Conservation (phyloP, 345 rosid species). For the Gynandropsis gynandra region DNA sequence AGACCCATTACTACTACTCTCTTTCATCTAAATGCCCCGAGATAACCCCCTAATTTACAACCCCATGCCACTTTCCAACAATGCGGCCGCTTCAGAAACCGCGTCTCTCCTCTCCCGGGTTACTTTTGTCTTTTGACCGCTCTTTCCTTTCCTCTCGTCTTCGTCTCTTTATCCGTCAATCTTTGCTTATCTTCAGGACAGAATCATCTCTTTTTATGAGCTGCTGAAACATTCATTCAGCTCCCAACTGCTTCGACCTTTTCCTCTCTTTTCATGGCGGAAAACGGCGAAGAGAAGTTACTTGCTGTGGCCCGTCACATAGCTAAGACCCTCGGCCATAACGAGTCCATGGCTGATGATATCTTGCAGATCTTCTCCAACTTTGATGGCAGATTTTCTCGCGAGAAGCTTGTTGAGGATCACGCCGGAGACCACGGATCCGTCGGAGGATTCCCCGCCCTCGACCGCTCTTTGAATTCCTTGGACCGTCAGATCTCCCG, state of each 20-base stretch:
- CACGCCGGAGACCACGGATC: conserved; percentile 37
- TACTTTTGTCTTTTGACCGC: conserved; percentile 18
- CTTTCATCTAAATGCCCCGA: too few relatives aligned
- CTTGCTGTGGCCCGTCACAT: conserved; percentile 88
- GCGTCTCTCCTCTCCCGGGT: conserved; percentile 14
- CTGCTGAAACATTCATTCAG: not conserved
- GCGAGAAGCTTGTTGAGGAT: conserved; percentile 53
- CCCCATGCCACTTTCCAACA: conserved; percentile 22
- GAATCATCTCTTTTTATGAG: conserved; percentile 4
- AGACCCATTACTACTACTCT: too few relatives aligned
- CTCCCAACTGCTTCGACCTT: conserved; percentile 14
- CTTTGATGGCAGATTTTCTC: conserved; percentile 83
- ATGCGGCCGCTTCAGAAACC: conserved; percentile 29
- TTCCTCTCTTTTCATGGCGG: conserved; percentile 27
- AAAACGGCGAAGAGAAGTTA: conserved; percentile 88
- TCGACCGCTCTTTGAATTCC: conserved; percentile 44
- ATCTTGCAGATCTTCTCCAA: conserved; percentile 84
- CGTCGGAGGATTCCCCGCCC: conserved; percentile 30
- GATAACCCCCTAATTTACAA: conserved; percentile 10
- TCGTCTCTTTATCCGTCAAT: conserved; percentile 21
- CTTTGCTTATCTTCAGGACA: not conserved
- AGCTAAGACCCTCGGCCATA: conserved; percentile 79
- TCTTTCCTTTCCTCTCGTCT: conserved; percentile 23
- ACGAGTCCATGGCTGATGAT: conserved; percentile 78
- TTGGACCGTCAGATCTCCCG: conserved; percentile 72